phyloP scores from a whole-genome alignment of 345 rosid genomes.

The Boechera divaricarpa region DNA sequence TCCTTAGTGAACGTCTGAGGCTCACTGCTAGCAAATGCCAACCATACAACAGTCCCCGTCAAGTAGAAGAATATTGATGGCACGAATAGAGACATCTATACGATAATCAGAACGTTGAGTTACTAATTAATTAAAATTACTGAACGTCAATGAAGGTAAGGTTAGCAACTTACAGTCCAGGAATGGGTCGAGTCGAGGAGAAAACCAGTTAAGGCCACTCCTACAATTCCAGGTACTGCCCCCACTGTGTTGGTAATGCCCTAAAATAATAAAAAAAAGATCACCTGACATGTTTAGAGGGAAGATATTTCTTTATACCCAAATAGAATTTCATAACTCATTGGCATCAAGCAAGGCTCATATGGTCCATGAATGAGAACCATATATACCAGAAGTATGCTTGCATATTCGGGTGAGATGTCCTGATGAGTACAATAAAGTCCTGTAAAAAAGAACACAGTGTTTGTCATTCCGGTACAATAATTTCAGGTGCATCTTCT shows the following conservation, averaged over 20 bases:
- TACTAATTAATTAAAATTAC: not conserved
- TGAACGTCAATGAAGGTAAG: not conserved
- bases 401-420: slow-evolving; percentile 93
- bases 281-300: not conserved
- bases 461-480: not conserved
- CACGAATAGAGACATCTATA: slow-evolving; percentile 77
- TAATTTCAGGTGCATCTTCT: not conserved
- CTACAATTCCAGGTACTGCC: slow-evolving; percentile 91
- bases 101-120: not conserved
- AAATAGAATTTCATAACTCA: slow-evolving; percentile 2
- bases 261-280: slow-evolving; percentile 41
- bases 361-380: not conserved
- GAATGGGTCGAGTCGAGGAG: slow-evolving; percentile 93
- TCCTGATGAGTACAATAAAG: slow-evolving; percentile 97
- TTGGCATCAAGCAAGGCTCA: not conserved
- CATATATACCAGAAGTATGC: slow-evolving; percentile 73
- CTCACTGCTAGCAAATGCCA: slow-evolving; percentile 84
- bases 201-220: slow-evolving; percentile 91
- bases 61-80: slow-evolving; percentile 95
- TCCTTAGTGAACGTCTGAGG: slow-evolving; percentile 71
- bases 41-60: slow-evolving; percentile 89
- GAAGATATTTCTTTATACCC: not conserved
- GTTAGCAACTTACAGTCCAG: slow-evolving; percentile 81
- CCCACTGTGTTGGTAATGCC: slow-evolving; percentile 93
- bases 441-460: slow-evolving; percentile 20